phyloP scores from a whole-genome alignment of 2,329 filamentous ascomycete genomes.

The Hansfordia pulvinata region DNA sequence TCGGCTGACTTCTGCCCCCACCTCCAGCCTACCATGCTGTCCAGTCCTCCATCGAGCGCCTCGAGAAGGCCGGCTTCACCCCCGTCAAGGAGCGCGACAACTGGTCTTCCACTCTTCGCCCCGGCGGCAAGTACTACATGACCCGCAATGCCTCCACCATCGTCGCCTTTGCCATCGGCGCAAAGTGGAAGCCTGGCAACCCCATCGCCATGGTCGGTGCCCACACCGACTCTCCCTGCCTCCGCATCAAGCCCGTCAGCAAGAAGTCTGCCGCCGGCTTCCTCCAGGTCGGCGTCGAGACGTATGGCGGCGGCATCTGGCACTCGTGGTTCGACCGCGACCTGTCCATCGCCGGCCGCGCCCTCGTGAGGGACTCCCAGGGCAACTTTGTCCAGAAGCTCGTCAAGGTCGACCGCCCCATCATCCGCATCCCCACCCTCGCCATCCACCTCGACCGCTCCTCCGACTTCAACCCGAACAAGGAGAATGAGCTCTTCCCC shows the following conservation, averaged over 20 bases:
- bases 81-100: slow-evolving; percentile 83
- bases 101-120: slow-evolving; percentile 67
- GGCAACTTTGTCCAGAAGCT: slow-evolving; percentile 72
- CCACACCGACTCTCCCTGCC: slow-evolving; percentile 87
- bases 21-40: slow-evolving; percentile 83
- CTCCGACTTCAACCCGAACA: slow-evolving; percentile 83
- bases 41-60: slow-evolving; percentile 58
- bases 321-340: slow-evolving; percentile 98
- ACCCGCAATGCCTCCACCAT: slow-evolving; percentile 89
- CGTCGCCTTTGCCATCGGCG: slow-evolving; percentile 81
- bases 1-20: background rate
- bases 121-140: slow-evolving; percentile 91
- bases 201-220: slow-evolving; percentile 87
- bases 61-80: slow-evolving; percentile 74
- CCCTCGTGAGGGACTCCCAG: slow-evolving; percentile 62
- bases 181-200: slow-evolving; percentile 83
- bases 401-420: slow-evolving; percentile 79
- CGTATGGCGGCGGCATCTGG: slow-evolving; percentile 94
- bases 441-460: slow-evolving; percentile 88
- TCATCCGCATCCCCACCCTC: slow-evolving; percentile 83
- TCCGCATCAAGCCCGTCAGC: slow-evolving; percentile 87
- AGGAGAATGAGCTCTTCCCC: slow-evolving; percentile 90
- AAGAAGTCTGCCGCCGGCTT: slow-evolving; percentile 81
- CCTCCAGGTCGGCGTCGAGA: slow-evolving; percentile 89
- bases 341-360: slow-evolving; percentile 76